A percentile compares a stretch with the other conserved stretches of the same genome.
These are phyloP conservation scores for Fonsecaea monophora DNA, from an alignment of 2,329 filamentous ascomycete genomes.

Conservation along the genomic window DNA sequence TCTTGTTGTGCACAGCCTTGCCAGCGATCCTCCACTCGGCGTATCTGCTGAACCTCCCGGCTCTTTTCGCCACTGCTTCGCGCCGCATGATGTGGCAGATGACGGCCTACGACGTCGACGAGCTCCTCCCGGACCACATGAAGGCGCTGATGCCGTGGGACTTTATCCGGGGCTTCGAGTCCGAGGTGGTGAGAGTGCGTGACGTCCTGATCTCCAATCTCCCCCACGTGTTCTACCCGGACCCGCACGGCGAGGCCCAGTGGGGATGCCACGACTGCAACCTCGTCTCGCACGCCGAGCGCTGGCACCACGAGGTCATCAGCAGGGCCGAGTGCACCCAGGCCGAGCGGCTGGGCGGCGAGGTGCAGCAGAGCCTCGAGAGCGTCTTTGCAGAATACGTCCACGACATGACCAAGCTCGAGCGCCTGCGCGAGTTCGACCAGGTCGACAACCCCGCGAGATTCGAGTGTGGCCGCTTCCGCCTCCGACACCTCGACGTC, in stretches of 20 bases:
- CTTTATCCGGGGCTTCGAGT: neutral
- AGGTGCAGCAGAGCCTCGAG: neutral
- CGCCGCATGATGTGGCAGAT: slow-evolving; percentile 7
- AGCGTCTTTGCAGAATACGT: neutral
- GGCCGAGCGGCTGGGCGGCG: neutral
- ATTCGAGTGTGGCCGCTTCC: neutral
- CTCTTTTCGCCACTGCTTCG: slow-evolving; percentile 7
- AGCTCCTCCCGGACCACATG: neutral
- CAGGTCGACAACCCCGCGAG: neutral
- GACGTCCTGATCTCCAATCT: neutral
- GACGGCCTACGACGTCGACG: neutral
- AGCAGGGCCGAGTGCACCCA: neutral
- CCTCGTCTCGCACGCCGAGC: neutral
- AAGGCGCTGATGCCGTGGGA: neutral
- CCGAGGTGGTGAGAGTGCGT: neutral
- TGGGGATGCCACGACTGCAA: neutral
- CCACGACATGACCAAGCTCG: neutral
- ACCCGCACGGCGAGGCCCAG: neutral
- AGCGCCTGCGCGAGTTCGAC: neutral
- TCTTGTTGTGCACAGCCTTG: too few relatives aligned
- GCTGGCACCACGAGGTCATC: slow-evolving; percentile 13
- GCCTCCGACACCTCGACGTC: neutral
- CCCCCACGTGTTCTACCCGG: slow-evolving; percentile 6
- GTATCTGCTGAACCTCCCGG: slow-evolving; percentile 3
- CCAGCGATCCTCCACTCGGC: neutral